A percentile compares a stretch with the other conserved stretches of the same genome.
phyloP scores from a whole-genome alignment of 2,329 filamentous ascomycete genomes.

The Escovopsis weberi region DNA sequence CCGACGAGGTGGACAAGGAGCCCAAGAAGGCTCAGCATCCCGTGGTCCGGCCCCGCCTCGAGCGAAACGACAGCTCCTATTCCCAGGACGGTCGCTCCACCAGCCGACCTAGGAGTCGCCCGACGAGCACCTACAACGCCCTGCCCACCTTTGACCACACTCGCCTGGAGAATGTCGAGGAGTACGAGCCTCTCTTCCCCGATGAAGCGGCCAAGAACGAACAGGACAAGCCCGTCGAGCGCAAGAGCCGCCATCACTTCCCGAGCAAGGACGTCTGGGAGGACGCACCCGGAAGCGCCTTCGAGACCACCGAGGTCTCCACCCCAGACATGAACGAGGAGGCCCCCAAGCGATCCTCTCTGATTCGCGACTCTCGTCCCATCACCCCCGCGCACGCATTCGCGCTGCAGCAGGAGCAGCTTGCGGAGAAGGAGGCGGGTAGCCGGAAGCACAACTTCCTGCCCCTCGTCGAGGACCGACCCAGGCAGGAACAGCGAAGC shows the following conservation, averaged over 20 bases:
- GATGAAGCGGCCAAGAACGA: constrained; percentile 41
- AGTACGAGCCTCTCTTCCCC: constrained; percentile 90
- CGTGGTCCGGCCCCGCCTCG: constrained; percentile 62
- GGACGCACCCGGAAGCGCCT: constrained; percentile 75
- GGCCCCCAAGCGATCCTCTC: constrained; percentile 13
- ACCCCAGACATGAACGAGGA: constrained; percentile 43
- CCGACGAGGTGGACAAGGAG: constrained; percentile 72
- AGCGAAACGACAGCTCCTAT: constrained; percentile 45
- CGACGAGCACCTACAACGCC: constrained; percentile 44
- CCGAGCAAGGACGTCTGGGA: constrained; percentile 97
- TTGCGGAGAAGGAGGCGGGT: constrained; percentile 41
- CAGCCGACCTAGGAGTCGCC: constrained; percentile 36
- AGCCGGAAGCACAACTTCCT: constrained; percentile 16
- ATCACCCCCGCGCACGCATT: constrained; percentile 50
- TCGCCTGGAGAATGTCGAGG: constrained; percentile 73
- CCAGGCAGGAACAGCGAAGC: constrained; percentile 31
- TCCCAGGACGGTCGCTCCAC: constrained; percentile 36
- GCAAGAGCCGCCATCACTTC: constrained; percentile 54
- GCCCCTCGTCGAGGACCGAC: constrained; percentile 18
- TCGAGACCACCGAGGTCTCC: constrained; percentile 67
- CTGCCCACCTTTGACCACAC: constrained; percentile 43
- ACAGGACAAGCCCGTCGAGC: constrained; percentile 28
- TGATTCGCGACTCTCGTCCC: constrained; percentile 18
- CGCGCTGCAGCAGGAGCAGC: constrained; percentile 49
- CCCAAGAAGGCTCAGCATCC: constrained; percentile 58